phyloP scores from a whole-genome alignment of 495 filamentous ascomycete genomes.

The Penicillium paradoxum region DNA sequence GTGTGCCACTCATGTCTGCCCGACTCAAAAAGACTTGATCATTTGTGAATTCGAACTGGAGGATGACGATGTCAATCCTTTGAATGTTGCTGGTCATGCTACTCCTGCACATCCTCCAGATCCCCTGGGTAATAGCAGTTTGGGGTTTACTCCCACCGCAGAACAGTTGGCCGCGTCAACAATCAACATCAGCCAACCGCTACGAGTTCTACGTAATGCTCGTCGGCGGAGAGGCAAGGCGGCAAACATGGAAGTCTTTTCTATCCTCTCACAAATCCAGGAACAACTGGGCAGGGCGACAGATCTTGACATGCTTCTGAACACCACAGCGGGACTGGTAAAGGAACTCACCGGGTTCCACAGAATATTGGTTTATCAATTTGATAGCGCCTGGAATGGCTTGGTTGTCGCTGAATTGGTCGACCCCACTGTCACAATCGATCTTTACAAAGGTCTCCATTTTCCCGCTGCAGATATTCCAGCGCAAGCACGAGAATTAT shows the following conservation, averaged over 20 bases:
- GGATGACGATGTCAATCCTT: conserved; percentile 68
- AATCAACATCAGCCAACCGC: conserved; percentile 64
- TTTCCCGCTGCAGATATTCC: conserved; percentile 93
- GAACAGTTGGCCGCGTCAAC: conserved; percentile 70
- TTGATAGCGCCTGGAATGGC: conserved; percentile 78
- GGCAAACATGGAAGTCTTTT: conserved; percentile 89
- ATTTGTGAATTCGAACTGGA: conserved; percentile 93
- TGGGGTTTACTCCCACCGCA: conserved; percentile 60
- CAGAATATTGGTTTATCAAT: conserved; percentile 91
- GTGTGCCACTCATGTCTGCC: conserved; percentile 80
- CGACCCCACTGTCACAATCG: conserved; percentile 71
- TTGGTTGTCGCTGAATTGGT: conserved; percentile 84
- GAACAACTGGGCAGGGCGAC: conserved; percentile 43
- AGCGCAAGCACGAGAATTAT: conserved; percentile 72
- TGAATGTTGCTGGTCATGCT: conserved; percentile 52
- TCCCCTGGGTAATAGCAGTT: conserved; percentile 35
- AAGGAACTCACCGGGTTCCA: conserved; percentile 90
- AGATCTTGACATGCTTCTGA: conserved; percentile 52
- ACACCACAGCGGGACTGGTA: conserved; percentile 34
- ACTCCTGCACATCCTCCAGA: conserved; percentile 62
- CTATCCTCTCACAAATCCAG: conserved; percentile 69
- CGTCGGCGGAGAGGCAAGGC: conserved; percentile 75
- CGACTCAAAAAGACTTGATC: conserved; percentile 59
- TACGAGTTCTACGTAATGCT: conserved; percentile 74
- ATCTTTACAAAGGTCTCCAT: conserved; percentile 84